Evolutionary conservation across 768 basidiomycete species (phyloP).

Genomic region (Lanmaoa rubissima): DNA sequence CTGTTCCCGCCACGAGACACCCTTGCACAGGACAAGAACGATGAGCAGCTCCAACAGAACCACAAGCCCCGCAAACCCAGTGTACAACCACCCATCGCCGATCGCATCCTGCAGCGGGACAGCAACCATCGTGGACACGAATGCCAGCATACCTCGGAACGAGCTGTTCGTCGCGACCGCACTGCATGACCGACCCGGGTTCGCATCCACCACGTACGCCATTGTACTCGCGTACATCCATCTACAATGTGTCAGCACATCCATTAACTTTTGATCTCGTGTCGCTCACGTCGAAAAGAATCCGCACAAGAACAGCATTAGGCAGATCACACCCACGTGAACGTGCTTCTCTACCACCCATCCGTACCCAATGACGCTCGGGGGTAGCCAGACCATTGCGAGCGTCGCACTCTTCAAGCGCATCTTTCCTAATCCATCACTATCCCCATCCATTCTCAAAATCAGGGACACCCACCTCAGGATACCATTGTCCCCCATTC

Average conservation of each 20-base stretch:
- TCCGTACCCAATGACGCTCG: slow-evolving; percentile 62
- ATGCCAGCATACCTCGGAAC: slow-evolving; percentile 69
- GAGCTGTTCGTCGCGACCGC: slow-evolving; percentile 76
- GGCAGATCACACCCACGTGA: slow-evolving; percentile 65
- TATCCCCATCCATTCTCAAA: neutral
- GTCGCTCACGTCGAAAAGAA: slow-evolving; percentile 67
- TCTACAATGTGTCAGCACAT: slow-evolving; percentile 28
- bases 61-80: slow-evolving; percentile 59
- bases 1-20: slow-evolving; percentile 56
- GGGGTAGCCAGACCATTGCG: slow-evolving; percentile 55
- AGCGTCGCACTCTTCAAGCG: slow-evolving; percentile 61
- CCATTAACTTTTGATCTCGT: neutral
- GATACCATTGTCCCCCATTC: slow-evolving; percentile 48
- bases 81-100: slow-evolving; percentile 81
- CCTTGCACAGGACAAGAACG: slow-evolving; percentile 59
- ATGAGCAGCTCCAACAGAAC: slow-evolving; percentile 52
- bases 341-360: slow-evolving; percentile 69
- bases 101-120: slow-evolving; percentile 71
- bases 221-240: slow-evolving; percentile 68
- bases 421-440: slow-evolving; percentile 47
- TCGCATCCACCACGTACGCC: slow-evolving; percentile 86
- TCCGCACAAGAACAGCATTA: slow-evolving; percentile 70
- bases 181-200: slow-evolving; percentile 72
- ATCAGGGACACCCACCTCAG: slow-evolving; percentile 53
- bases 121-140: slow-evolving; percentile 67